Evolutionary conservation across 805 yeast genomes (phyloP).

Genomic region (Lipomyces chichibuensis): DNA sequence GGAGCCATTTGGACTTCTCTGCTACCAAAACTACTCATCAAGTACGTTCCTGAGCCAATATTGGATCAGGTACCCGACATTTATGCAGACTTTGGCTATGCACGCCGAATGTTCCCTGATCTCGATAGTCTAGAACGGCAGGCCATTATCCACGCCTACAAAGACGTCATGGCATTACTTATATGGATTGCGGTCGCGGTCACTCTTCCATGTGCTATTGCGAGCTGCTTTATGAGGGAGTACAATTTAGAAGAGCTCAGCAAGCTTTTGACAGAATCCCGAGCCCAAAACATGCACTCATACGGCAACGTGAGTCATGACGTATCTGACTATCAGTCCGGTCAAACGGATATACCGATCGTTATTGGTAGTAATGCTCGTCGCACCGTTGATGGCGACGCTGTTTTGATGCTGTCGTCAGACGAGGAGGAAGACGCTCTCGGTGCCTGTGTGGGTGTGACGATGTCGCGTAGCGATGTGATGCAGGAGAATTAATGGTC

Average conservation of each 20-base stretch:
- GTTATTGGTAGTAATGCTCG: constrained; percentile 21
- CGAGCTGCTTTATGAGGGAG: constrained; percentile 27
- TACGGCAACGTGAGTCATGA: constrained; percentile 2
- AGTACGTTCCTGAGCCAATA: constrained; percentile 43
- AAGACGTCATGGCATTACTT: constrained; percentile 29
- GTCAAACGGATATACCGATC: constrained; percentile 7
- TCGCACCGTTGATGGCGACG: constrained; percentile 29
- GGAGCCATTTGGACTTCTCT: constrained; percentile 67
- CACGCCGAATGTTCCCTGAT: constrained; percentile 29
- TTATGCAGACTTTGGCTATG: constrained; percentile 32
- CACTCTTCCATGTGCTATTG: constrained; percentile 18
- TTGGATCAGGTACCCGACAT: constrained; percentile 38
- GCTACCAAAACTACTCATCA: constrained; percentile 49
- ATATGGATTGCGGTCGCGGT: constrained; percentile 30
- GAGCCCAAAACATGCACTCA: neutral
- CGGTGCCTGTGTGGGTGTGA: constrained; percentile 27
- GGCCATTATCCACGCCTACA: constrained; percentile 25
- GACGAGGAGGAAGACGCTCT: constrained; percentile 25
- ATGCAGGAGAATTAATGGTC: neutral
- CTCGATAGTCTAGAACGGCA: constrained; percentile 23
- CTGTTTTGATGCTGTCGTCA: constrained; percentile 10
- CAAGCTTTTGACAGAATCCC: neutral
- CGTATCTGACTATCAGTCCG: constrained; percentile 9
- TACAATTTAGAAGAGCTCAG: constrained; percentile 30
- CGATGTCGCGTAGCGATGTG: constrained; percentile 7